Conservation (phyloP, 257 asterid species). For the Solanum piurae region DNA sequence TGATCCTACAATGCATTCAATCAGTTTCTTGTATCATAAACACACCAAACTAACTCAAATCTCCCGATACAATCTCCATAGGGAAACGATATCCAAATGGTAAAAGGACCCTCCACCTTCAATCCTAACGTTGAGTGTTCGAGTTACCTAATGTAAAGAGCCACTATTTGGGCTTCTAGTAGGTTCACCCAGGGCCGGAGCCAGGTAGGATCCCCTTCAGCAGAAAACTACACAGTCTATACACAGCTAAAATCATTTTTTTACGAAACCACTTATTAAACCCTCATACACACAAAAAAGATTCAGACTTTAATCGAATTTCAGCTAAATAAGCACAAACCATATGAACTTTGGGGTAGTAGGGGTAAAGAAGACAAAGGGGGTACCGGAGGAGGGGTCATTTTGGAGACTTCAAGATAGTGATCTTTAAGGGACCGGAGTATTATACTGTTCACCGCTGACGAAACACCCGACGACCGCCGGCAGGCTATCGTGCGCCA, state of each 20-base stretch:
- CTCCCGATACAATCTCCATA: background rate
- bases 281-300: background rate
- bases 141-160: background rate
- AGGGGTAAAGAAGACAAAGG: background rate
- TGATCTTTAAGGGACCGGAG: conserved; percentile 94
- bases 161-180: background rate
- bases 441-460: conserved; percentile 54
- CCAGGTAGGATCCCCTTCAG: background rate
- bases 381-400: conserved; percentile 83
- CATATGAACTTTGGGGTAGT: background rate
- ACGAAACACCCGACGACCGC: conserved; percentile 31
- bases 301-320: background rate
- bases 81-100: background rate
- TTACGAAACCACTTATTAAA: background rate
- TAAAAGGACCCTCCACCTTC: background rate
- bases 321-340: background rate
- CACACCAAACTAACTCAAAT: background rate
- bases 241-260: background rate
- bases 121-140: background rate
- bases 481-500: conserved; percentile 33
- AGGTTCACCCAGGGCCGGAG: background rate
- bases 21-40: background rate
- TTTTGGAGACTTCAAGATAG: conserved; percentile 69
- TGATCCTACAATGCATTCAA: background rate
- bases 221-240: background rate